A percentile compares a stretch with the other conserved stretches of the same genome.
phyloP scores from a whole-genome alignment of 2,329 filamentous ascomycete species.

The Rutstroemia sp. region DNA sequence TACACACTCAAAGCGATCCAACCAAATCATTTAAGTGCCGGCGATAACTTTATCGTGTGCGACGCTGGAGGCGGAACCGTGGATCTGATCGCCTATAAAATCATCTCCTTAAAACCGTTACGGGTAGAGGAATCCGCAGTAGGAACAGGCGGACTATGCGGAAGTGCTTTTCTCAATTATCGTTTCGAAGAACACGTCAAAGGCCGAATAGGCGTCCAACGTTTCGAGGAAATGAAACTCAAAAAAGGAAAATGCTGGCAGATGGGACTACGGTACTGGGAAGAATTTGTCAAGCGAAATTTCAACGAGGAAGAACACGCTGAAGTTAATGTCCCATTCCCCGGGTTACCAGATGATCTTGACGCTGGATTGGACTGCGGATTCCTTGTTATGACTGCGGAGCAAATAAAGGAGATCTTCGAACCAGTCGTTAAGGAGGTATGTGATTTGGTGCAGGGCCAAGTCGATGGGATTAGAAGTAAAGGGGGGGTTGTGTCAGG shows the following conservation, averaged over 20 bases:
- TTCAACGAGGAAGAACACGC: constrained; percentile 73
- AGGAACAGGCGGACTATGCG: constrained; percentile 70
- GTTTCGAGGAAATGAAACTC: constrained; percentile 67
- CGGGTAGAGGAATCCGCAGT: constrained; percentile 72
- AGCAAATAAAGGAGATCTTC: constrained; percentile 66
- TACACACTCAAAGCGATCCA: constrained; percentile 76
- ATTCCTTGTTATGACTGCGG: constrained; percentile 64
- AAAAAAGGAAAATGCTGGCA: constrained; percentile 77
- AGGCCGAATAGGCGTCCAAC: constrained; percentile 55
- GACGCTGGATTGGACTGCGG: constrained; percentile 67
- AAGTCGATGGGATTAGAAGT: constrained; percentile 54
- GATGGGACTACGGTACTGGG: constrained; percentile 71
- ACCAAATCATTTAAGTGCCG: constrained; percentile 63
- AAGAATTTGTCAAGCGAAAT: constrained; percentile 79
- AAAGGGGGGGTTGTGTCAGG: constrained; percentile 59
- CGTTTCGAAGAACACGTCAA: constrained; percentile 73
- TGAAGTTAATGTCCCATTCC: constrained; percentile 74
- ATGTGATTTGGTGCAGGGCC: constrained; percentile 59
- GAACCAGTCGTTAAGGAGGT: constrained; percentile 68
- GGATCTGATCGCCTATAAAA: constrained; percentile 76
- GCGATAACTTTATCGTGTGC: constrained; percentile 52
- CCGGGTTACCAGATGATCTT: constrained; percentile 69
- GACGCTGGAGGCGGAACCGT: constrained; percentile 54
- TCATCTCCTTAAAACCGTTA: constrained; percentile 64
- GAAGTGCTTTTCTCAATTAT: constrained; percentile 74